Percentiles rank a stretch among this genome's conserved stretches.
phyloP scores from a whole-genome alignment of 2,329 filamentous ascomycete species.

The Hypoxylon sp. region DNA sequence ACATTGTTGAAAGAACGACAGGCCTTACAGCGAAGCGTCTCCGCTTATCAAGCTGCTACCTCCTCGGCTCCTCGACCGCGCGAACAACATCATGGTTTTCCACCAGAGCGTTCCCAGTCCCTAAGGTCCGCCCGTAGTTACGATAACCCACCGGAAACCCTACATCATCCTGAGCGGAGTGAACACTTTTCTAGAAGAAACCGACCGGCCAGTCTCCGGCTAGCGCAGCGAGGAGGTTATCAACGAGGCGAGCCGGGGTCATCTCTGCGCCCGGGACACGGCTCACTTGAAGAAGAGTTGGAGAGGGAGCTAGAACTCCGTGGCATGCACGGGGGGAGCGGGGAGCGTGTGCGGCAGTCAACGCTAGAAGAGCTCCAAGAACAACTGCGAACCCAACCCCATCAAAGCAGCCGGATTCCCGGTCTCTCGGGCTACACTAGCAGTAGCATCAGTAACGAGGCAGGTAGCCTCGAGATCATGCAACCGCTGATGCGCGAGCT shows the following conservation, averaged over 20 bases:
- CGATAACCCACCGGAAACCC: conserved; percentile 9
- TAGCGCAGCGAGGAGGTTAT: not conserved
- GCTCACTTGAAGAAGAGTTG: not conserved
- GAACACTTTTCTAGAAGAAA: not conserved
- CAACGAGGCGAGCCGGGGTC: conserved; percentile 3
- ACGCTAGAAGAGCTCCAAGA: conserved; percentile 23
- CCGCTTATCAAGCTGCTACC: not conserved
- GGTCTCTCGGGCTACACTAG: conserved; percentile 13
- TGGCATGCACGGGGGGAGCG: not conserved
- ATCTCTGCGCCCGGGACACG: not conserved
- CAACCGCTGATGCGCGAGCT: conserved; percentile 62
- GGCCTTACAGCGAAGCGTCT: conserved; percentile 47
- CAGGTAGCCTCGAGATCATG: conserved; percentile 53
- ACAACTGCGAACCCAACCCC: conserved; percentile 13
- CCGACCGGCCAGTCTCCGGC: conserved; percentile 1
- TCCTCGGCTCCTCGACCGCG: conserved; percentile 12
- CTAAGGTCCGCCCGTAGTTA: conserved; percentile 16
- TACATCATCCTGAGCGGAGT: not conserved
- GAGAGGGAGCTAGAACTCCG: not conserved
- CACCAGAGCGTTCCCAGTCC: conserved; percentile 16
- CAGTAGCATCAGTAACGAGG: conserved; percentile 41
- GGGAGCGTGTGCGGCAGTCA: conserved; percentile 7
- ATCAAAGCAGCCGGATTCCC: not conserved
- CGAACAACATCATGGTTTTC: not conserved
- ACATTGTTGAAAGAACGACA: conserved; percentile 48